A percentile compares a stretch with the other conserved stretches of the same genome.
These are phyloP conservation scores for Penicillium sp. DNA, from an alignment of 2,329 filamentous ascomycete species.

Conservation along the genomic window DNA sequence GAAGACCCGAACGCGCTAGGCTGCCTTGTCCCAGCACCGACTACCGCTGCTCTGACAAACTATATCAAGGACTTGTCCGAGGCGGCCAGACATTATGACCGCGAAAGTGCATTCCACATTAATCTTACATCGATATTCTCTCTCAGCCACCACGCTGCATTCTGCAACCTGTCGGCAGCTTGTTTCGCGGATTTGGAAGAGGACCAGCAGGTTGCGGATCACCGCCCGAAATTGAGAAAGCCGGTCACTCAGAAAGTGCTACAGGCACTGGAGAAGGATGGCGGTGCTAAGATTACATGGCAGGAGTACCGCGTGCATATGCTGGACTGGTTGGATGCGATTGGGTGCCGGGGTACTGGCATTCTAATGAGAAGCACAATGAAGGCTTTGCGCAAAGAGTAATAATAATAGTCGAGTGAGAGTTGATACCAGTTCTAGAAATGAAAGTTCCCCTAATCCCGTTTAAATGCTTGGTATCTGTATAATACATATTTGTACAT, in stretches of 20 bases:
- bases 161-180: conserved; percentile 48
- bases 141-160: conserved; percentile 48
- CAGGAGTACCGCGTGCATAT: conserved; percentile 74
- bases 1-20: conserved; percentile 62
- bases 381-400: conserved; percentile 64
- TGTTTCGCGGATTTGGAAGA: conserved; percentile 52
- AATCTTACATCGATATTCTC: conserved; percentile 47
- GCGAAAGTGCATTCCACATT: conserved; percentile 33
- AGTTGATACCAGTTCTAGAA: background rate
- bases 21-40: conserved; percentile 50
- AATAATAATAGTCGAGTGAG: background rate
- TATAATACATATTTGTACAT: conserved; percentile 19
- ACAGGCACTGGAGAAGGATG: conserved; percentile 60
- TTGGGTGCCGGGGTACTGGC: conserved; percentile 65
- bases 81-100: conserved; percentile 31
- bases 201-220: conserved; percentile 34
- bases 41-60: conserved; percentile 45
- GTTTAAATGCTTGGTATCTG: conserved; percentile 14
- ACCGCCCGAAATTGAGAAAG: conserved; percentile 31
- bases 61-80: conserved; percentile 45
- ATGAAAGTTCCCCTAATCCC: conserved; percentile 8
- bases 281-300: conserved; percentile 68
- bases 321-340: conserved; percentile 64
- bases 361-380: conserved; percentile 79
- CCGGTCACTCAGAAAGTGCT: conserved; percentile 71